Evolutionary conservation across 2,329 filamentous ascomycete species (phyloP), one percentile per base, ranked within the genome.

Genomic region (Tolypocladium cylindrosporum): DNA sequence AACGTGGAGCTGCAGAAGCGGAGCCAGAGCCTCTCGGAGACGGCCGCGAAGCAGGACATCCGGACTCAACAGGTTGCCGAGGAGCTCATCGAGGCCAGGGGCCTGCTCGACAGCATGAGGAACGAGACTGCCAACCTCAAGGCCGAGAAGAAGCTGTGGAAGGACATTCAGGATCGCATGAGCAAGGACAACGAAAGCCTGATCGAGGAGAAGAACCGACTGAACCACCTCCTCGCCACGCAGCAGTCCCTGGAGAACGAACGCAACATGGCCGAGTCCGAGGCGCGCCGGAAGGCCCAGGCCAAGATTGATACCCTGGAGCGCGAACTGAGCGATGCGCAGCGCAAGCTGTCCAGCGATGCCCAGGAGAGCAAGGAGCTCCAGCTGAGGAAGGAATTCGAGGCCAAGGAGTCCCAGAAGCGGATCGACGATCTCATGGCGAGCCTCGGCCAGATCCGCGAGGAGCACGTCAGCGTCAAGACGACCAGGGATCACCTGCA

Each of bases 141-240:
- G 71, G 92, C 93, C 0, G 93, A 97, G 72, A 96, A 96, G 75
- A 89, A 91, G 42, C 79, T 99, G 11, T 96, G 90, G 89, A 96
- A 94, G 75, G 90, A 88, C 58, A 96, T 97, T 40, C 92, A 97
- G 69, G 87, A 89, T 62, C 86, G 95, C 56, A 79, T 97, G 50
- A 88, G 84, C 61, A 90, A 94, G 66, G 92, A 97, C 68, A 96
- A 94, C 62, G 91, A 96, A 67, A 84, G 77, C 24, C 77, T 97
- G 14, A 81, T 89, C 48, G 90, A 95, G 60, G 94, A 99, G 70
- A 89, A 91, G 63, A 84, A 86, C 52, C 84, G 92, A 37, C 81
- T 97, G 5, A 96, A 93, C 72, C 87, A 85, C 58, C 79, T 96
- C 39, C 84, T 97, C 52, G 83, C 88, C 4, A 91, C 90, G 57